These are phyloP conservation scores for Magnusiomyces fungicola DNA, from an alignment of 1,139 yeast species.

Conservation along the genomic window DNA sequence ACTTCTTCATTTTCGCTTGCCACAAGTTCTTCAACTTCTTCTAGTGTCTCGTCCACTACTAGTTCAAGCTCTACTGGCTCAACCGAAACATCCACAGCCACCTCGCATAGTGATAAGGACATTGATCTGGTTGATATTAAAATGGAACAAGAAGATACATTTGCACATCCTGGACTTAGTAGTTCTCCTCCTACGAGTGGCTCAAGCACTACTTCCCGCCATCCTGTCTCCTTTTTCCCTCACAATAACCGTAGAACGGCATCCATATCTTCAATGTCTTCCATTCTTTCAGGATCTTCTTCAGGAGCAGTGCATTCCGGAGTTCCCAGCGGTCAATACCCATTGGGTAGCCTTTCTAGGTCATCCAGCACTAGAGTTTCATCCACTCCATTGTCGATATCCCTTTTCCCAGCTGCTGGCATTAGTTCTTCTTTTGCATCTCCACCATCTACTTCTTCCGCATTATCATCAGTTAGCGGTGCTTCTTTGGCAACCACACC, in stretches of 20 bases:
- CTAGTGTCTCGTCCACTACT: neutral
- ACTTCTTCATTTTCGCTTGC: neutral
- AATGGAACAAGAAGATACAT: neutral
- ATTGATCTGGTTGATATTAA: too few relatives aligned
- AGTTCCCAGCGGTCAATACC: neutral
- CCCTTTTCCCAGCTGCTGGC: neutral
- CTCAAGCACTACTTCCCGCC: neutral
- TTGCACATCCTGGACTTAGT: neutral
- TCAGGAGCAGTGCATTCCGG: neutral
- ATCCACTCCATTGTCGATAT: neutral
- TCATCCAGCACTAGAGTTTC: neutral
- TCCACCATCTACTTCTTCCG: neutral
- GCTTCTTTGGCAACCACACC: neutral
- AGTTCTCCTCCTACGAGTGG: neutral
- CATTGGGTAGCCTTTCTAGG: too few relatives aligned
- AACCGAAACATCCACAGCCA: neutral
- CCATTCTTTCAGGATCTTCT: neutral
- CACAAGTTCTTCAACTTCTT: neutral
- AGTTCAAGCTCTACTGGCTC: neutral
- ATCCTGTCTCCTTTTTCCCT: conserved; percentile 1
- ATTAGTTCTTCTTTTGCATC: neutral
- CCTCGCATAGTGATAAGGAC: too few relatives aligned
- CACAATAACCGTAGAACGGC: conserved; percentile 1
- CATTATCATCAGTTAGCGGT: neutral
- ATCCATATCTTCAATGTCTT: neutral